Base-by-base conservation (phyloP, 2,329 filamentous ascomycete species). In the Talaromyces sp. region DNA sequence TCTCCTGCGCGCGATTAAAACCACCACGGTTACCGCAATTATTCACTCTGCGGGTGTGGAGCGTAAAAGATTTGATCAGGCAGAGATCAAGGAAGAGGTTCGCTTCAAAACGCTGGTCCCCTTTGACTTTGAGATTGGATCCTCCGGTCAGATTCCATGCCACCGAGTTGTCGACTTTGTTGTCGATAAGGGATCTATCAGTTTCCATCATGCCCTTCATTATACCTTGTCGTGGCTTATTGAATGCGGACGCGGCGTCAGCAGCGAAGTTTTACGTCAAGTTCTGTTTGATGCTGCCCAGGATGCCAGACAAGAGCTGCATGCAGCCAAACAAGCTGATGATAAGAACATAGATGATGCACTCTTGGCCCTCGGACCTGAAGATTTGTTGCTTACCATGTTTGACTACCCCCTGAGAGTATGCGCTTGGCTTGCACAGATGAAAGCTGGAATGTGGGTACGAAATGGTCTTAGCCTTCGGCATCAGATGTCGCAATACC, bases 401-500 rank as follows among this genome's bases (percentile, higher is more conserved):
- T 96, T 99, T 65, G 94, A 99, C 70, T 96, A 90, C 65, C 93
- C 95, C 0, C 79, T 99, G 3, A 84, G 95, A 47, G 92, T 97
- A 0, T 97, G 91, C 69, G 91, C 91, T 17, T 99, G 94, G 94
- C 80, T 99, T 29, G 90, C 94, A 5, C 95, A 99, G 76, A 97
- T 99, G 86, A 96, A 96, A 71, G 91, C 93, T 16, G 90, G 91
- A 47, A 96, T 97, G 86, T 99, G 95, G 94, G 93, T 99, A 58
- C 86, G 94, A 51, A 99, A 99, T 68, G 94, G 94, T 2, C 91
- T 99, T 67, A 97, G 93, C 65, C 82, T 99, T 47, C 86, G 93
- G 35, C 94, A 99, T 70, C 94, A 99, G 73, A 94, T 95, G 70
- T 89, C 89, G 47, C 94, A 92, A 16, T 99, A 99, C 70, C 87